Percentiles rank a stretch among this genome's conserved stretches.
Conservation (phyloP, 1,139 yeast genomes). For the Debaryomyces psychrophilus region DNA sequence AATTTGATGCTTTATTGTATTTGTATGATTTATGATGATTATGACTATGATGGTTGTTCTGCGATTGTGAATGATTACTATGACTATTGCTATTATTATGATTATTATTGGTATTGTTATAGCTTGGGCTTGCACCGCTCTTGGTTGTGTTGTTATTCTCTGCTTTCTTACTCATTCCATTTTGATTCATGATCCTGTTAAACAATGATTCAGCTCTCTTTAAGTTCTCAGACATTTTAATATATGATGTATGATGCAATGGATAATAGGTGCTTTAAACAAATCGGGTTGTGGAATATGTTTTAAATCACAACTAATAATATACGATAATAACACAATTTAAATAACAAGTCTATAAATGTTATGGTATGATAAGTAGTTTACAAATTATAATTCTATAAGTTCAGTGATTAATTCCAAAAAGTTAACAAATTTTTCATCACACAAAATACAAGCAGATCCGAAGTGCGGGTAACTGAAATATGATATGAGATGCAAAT, state of each 20-base stretch:
- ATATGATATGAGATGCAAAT: not conserved
- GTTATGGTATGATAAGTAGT: conserved; percentile 1
- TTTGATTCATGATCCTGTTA: conserved; percentile 52
- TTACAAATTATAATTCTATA: not conserved
- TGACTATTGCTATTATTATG: conserved; percentile 7
- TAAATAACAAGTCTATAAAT: conserved; percentile 8
- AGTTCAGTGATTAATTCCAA: not conserved
- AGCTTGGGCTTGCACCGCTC: not conserved
- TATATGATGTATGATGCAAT: conserved; percentile 4
- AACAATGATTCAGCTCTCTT: conserved; percentile 54
- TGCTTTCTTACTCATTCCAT: conserved; percentile 15
- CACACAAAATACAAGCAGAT: conserved; percentile 3
- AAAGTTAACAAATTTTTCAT: conserved; percentile 11
- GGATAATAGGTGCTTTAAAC: not conserved
- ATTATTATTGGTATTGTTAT: not conserved
- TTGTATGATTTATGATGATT: conserved; percentile 15
- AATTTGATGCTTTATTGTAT: conserved; percentile 10
- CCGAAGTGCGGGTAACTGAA: conserved; percentile 8
- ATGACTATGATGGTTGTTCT: conserved; percentile 11
- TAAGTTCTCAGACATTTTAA: conserved; percentile 48
- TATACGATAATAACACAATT: conserved; percentile 2
- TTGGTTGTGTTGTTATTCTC: conserved; percentile 1
- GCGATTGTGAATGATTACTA: conserved; percentile 11
- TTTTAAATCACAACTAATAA: conserved; percentile 2
- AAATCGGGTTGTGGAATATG: conserved; percentile 1